Base-by-base conservation (phyloP, 2,329 filamentous ascomycete species). In the Arthrobotrys megalospora region DNA sequence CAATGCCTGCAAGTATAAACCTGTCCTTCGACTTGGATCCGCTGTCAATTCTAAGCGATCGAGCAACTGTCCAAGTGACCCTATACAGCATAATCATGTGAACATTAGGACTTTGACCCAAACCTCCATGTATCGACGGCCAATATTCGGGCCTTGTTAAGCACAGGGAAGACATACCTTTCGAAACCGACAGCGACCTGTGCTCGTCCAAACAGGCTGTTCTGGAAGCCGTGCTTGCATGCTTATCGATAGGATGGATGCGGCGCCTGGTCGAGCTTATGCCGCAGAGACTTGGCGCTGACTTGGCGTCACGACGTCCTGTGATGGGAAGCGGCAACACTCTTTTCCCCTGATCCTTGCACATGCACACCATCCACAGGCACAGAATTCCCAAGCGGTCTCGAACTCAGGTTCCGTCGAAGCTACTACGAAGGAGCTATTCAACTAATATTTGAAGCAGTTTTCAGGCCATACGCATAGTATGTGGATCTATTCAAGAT, bases 181-280 rank as follows among this genome's bases (percentile, higher is more conserved):
- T 36, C 34, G 16, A 52, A 55, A 41, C 12, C 19, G 36, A 16
- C 52, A 52, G 16, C 41, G 36, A 38, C 12, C 8, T 16, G 38
- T 19, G 41, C 41, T 21, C 41, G n/a, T 48, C 21, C 14, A 58
- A 58, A 14, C 52, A 60, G 41, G n/a, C 52, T 60, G 55, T 69
- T 71, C 55, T 71, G 55, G 67, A 71, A 63, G 47, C 36, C 34
- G 34, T 34, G 47, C 8, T 43, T 53, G 45, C 45, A 48, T 41
- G 47, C 62, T 53, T 71, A 53, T 71, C 67, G 67, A 71, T 71
- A 63, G 36, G 47, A 55, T 45, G 67, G 47, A 71, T 71, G 67
- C 66, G 66, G 66, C 66, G 14, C 32, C 48, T 11, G 52, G 48
- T 60, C 16, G 34, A 14, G 24, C 2, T 47, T 10, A 19, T 24